These are phyloP conservation scores for Candida nanaspora DNA, from an alignment of 805 yeast genomes.

Conservation along the genomic window DNA sequence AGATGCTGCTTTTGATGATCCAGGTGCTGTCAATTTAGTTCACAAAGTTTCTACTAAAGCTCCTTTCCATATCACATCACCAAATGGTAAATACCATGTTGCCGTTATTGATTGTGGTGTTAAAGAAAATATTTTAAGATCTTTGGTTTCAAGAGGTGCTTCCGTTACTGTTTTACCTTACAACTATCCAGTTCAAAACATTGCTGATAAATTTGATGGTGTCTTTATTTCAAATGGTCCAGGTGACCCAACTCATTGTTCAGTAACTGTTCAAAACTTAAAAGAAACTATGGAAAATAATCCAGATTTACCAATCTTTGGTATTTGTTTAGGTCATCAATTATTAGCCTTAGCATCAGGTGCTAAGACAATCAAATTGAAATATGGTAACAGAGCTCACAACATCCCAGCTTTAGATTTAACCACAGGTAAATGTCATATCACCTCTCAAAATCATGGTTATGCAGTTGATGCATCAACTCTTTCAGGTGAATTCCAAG, in stretches of 20 bases:
- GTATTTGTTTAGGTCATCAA: constrained; percentile 98
- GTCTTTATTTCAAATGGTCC: constrained; percentile 94
- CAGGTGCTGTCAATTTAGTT: constrained; percentile 83
- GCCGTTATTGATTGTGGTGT: constrained; percentile 98
- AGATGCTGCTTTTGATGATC: constrained; percentile 86
- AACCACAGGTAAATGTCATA: constrained; percentile 92
- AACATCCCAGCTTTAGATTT: constrained; percentile 92
- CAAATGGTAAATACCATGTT: constrained; percentile 58
- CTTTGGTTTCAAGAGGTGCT: constrained; percentile 91
- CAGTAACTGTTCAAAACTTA: constrained; percentile 67
- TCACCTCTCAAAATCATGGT: constrained; percentile 98
- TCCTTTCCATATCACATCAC: constrained; percentile 81
- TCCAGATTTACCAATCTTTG: constrained; percentile 81
- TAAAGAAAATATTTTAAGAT: constrained; percentile 92
- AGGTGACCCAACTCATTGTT: constrained; percentile 93
- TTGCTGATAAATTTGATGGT: constrained; percentile 92
- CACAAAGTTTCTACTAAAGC: constrained; percentile 92
- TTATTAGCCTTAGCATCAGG: constrained; percentile 92
- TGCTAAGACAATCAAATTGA: constrained; percentile 84
- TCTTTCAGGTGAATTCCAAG: constrained; percentile 69
- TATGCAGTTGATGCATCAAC: constrained; percentile 87
- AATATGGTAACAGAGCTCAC: constrained; percentile 99
- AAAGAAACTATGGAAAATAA: constrained; percentile 57
- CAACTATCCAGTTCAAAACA: constrained; percentile 85
- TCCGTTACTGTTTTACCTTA: constrained; percentile 95